Evolutionary conservation across 495 filamentous ascomycete genomes (phyloP).

Genomic region (Cercophora newfieldiana): DNA sequence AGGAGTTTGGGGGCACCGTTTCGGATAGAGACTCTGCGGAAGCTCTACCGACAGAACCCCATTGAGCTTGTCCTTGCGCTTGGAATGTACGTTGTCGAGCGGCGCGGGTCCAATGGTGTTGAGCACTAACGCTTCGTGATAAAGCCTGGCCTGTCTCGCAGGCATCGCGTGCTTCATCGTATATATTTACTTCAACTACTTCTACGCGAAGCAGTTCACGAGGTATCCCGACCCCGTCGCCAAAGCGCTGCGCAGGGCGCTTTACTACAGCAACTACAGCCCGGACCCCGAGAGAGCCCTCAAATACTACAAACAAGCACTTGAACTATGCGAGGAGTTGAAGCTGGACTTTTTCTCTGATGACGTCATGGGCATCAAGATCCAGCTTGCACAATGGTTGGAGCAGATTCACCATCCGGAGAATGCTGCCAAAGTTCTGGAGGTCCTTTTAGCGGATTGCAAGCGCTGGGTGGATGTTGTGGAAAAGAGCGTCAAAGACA

Average conservation of each 20-base stretch:
- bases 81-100: constrained; percentile 10
- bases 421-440: constrained; percentile 71
- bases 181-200: constrained; percentile 69
- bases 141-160: constrained; percentile 48
- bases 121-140: neutral
- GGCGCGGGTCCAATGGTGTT: neutral
- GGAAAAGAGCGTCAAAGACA: constrained; percentile 54
- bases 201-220: constrained; percentile 54
- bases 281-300: constrained; percentile 71
- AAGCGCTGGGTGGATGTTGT: constrained; percentile 61
- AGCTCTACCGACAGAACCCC: constrained; percentile 40
- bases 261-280: constrained; percentile 80
- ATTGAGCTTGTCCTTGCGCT: constrained; percentile 43
- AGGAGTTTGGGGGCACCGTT: constrained; percentile 35
- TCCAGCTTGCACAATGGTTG: constrained; percentile 74
- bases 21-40: constrained; percentile 34
- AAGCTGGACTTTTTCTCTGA: constrained; percentile 85
- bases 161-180: constrained; percentile 55
- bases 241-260: constrained; percentile 74
- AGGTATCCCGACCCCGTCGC: constrained; percentile 80
- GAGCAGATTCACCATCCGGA: constrained; percentile 68
- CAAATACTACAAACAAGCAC: constrained; percentile 76
- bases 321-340: constrained; percentile 66
- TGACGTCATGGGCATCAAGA: constrained; percentile 85
- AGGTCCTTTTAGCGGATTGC: constrained; percentile 62